These are phyloP conservation scores for Cadophora sp. DNA, from an alignment of 2,329 filamentous ascomycete species.

Conservation along the genomic window DNA sequence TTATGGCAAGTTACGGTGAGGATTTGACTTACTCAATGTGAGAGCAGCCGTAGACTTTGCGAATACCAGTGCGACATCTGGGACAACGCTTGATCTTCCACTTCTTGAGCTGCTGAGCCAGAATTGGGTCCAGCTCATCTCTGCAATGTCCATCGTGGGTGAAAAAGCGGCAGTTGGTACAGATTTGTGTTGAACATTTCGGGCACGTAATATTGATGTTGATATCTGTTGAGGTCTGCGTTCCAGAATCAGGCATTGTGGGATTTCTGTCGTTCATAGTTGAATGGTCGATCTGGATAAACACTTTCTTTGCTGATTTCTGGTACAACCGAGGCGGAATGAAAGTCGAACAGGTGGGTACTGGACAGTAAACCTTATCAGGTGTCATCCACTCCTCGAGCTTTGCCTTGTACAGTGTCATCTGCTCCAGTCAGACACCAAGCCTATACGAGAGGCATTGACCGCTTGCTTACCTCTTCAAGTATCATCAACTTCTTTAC, in stretches of 20 bases:
- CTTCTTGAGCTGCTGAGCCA: slow-evolving; percentile 46
- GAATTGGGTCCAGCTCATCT: slow-evolving; percentile 45
- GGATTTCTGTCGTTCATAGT: neutral
- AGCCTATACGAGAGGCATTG: too few species aligned
- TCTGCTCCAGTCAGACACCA: slow-evolving; percentile 26
- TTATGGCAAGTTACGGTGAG: neutral
- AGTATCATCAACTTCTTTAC: slow-evolving; percentile 3
- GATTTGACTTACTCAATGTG: slow-evolving; percentile 47
- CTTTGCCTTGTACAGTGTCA: slow-evolving; percentile 48
- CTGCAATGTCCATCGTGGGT: slow-evolving; percentile 49
- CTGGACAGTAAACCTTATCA: slow-evolving; percentile 56
- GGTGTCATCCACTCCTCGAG: slow-evolving; percentile 55
- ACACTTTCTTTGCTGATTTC: slow-evolving; percentile 9
- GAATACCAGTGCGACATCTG: slow-evolving; percentile 54
- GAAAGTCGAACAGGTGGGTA: slow-evolving; percentile 55
- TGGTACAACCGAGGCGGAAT: slow-evolving; percentile 47
- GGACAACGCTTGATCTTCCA: slow-evolving; percentile 58
- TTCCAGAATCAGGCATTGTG: neutral
- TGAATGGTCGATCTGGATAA: neutral
- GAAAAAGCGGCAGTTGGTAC: slow-evolving; percentile 50
- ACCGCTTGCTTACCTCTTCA: slow-evolving; percentile 14
- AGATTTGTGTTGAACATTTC: slow-evolving; percentile 50
- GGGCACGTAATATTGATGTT: slow-evolving; percentile 48
- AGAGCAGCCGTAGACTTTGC: slow-evolving; percentile 55
- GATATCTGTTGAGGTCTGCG: slow-evolving; percentile 9